Conservation (phyloP, 108 stramenopile genomes). For the Skeletonema marinoi region DNA sequence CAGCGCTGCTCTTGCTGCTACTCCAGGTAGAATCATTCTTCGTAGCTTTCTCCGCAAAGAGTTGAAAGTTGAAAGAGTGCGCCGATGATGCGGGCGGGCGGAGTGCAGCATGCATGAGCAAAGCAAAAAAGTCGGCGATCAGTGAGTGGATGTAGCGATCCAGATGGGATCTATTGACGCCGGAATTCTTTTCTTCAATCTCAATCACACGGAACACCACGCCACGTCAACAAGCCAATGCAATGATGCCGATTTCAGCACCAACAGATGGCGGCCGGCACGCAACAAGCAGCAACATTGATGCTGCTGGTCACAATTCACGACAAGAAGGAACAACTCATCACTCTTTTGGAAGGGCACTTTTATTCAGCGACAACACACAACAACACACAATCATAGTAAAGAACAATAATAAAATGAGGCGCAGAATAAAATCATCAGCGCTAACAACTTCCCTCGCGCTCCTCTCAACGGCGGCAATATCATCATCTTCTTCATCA, state of each 20-base stretch:
- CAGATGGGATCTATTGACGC: background rate
- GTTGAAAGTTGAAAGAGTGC: background rate
- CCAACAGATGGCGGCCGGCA: too few species aligned
- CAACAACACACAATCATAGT: background rate
- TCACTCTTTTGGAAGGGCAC: too few species aligned
- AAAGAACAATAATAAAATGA: background rate
- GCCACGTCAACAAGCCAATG: too few species aligned
- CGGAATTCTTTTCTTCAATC: background rate
- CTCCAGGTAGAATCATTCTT: background rate
- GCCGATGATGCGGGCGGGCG: background rate
- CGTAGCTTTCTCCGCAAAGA: background rate
- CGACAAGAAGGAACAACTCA: too few species aligned
- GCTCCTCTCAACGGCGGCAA: background rate
- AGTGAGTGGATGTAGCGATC: background rate
- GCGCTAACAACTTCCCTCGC: background rate
- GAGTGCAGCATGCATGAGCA: background rate
- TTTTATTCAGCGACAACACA: too few species aligned
- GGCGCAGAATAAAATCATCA: background rate
- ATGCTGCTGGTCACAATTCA: too few species aligned
- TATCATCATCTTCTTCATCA: background rate
- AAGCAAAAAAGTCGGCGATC: background rate
- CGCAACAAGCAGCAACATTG: too few species aligned
- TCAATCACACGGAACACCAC: background rate
- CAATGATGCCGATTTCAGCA: too few species aligned
- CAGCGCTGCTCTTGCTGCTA: constrained; percentile 6